Base-by-base conservation (phyloP, 2,329 filamentous ascomycete genomes). In the Aspergillus phoenicis region DNA sequence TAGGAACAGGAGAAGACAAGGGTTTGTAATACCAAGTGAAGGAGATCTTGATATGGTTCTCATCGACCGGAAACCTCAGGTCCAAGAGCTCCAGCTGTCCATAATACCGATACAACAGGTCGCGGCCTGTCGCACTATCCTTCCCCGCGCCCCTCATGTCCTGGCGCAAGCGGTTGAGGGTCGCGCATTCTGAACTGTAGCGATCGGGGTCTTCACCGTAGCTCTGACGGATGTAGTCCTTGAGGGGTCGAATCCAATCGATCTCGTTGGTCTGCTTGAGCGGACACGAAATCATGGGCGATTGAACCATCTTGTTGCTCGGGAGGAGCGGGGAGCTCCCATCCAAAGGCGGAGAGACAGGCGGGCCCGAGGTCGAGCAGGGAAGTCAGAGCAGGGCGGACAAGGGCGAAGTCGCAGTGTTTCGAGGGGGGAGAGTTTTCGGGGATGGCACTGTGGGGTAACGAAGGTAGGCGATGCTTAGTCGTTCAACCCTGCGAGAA, bases 1-100 rank as follows among this genome's bases (percentile, higher is more conserved):
- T 4, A 13, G 36, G 48, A 26, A 45, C 33, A n/a, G 24, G 38
- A 33, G 38, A 49, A 36, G 10, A 13, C 39, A 11, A 26, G 20
- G 47, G 28, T 8, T 30, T 7, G 15, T 5, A 33, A 64, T 85
- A 97, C 95, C 95, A 99, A 66, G 94, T 98, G 75, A 99, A 99
- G 7, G 91, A 91, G 71, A 99, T 97, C 81, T 98, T 98, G 81
- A 99, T 98, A 74, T 99, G 94, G 73, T 97, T 95, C 81, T 99
- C 95, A 70, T 99, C 95, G 49, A 99, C 93, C 0, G 96, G 96
- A 73, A 99, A 99, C 63, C 95, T 86, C 71, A 99, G 81, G 77
- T 99, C 95, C 64, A 99, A 82, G 56, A 99, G 83, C 80, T 99
- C 95, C 61, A 99, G 85, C 80, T 99, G 95, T 43, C 94, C 95